Evolutionary conservation across 371 early-diverging fungal genomes (phyloP), one percentile per base, ranked within the genome.

Genomic region (Actinomortierella wolfii): DNA sequence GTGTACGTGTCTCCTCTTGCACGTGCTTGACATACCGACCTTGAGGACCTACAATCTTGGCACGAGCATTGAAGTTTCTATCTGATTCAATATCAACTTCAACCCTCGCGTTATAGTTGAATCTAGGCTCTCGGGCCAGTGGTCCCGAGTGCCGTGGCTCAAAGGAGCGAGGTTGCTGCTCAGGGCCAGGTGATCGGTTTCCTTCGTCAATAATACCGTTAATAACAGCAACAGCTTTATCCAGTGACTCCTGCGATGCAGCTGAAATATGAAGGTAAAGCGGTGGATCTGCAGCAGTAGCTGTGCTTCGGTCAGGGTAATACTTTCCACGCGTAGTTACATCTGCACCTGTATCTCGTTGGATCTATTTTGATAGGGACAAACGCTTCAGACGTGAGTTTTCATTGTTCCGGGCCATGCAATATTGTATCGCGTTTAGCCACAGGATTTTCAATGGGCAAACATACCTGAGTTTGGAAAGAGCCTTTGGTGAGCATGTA

Each of bases 11-110:
- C 59, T 89, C 90, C 51, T 83, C 83, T 64, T 94, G 91, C 59
- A 95, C 93, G 69, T 92, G 92, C 75, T 94, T 93, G 28, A 95
- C 90, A 78, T 89, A 93, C 15, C 86, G 84, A 25, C 96, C 96
- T 18, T 78, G 63, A 1, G 93, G 93, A 9, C 96, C 96, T 40
- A 94, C 89, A 46, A 95, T 84, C 75, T 94, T 94, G 18, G 92
- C 91, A 15, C 93, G 83, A 29, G 90, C 79, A 63, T 94, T 91
- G 75, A 92, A 94, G 6, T 79, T 80, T 18, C 88, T 85, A 21
- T 85, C 86, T 0, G 88, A 83, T 42, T 88, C 90, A 18, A 93
- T 83, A 4, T 84, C 88, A 8, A 95, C 83, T 45, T 77, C 83
- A 4, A 94, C 81, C 64, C 91, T 92, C 15, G 83, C 88, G 14